These are phyloP conservation scores for Wickerhamiella kurtzmanii DNA, from an alignment of 805 yeast species.

Conservation along the genomic window DNA sequence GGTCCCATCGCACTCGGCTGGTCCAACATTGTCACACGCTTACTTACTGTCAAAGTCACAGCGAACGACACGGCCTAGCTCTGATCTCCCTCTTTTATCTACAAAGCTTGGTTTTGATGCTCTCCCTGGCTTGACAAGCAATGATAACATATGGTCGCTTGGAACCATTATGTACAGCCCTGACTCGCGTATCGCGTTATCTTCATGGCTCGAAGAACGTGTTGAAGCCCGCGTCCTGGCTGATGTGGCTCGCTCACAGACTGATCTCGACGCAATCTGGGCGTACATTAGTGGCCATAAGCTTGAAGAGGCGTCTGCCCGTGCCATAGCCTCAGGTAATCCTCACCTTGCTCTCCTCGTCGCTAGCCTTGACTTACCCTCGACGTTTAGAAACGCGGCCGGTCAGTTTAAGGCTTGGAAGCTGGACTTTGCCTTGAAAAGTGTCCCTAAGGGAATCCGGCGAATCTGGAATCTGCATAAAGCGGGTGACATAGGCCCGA, in stretches of 20 bases:
- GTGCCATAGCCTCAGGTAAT: slow-evolving; percentile 49
- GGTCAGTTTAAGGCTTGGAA: slow-evolving; percentile 59
- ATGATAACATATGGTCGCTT: slow-evolving; percentile 7
- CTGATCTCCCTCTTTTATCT: slow-evolving; percentile 7
- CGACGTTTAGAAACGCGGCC: slow-evolving; percentile 41
- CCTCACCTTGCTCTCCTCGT: slow-evolving; percentile 58
- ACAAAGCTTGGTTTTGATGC: slow-evolving; percentile 6
- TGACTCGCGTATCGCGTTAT: slow-evolving; percentile 25
- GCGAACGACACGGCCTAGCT: not conserved
- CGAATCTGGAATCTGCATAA: slow-evolving; percentile 54
- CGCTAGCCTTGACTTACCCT: slow-evolving; percentile 44
- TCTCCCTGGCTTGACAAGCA: not conserved
- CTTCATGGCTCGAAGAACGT: slow-evolving; percentile 43
- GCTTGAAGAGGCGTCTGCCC: slow-evolving; percentile 44
- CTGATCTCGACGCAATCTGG: slow-evolving; percentile 37
- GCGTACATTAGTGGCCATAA: slow-evolving; percentile 35
- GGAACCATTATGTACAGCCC: slow-evolving; percentile 3
- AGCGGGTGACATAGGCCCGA: slow-evolving; percentile 16
- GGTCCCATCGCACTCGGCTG: not conserved
- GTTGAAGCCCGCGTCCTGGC: slow-evolving; percentile 28
- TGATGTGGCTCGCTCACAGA: slow-evolving; percentile 20
- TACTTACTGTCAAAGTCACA: not conserved
- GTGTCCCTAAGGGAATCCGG: slow-evolving; percentile 41
- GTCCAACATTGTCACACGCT: not conserved
- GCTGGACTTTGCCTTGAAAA: slow-evolving; percentile 28